Conservation (phyloP, 495 filamentous ascomycete genomes). For the Hypomontagnella submonticulosa region DNA sequence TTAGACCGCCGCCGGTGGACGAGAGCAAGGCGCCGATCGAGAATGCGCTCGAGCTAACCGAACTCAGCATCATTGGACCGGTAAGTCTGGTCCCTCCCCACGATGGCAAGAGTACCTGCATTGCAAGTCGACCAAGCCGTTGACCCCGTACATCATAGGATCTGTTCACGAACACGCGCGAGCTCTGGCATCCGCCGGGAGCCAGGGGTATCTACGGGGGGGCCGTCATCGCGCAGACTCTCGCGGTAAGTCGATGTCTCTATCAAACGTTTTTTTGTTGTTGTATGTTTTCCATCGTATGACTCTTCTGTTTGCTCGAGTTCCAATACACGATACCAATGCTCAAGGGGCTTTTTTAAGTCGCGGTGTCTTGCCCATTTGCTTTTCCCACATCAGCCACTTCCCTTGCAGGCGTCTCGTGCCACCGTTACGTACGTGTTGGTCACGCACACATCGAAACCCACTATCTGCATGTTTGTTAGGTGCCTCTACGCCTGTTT, state of each 20-base stretch:
- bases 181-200: slow-evolving; percentile 89
- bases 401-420: neutral
- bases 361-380: neutral
- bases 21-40: slow-evolving; percentile 83
- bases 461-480: slow-evolving; percentile 1
- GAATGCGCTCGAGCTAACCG: slow-evolving; percentile 85
- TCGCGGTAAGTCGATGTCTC: slow-evolving; percentile 58
- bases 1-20: slow-evolving; percentile 78
- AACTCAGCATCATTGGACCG: slow-evolving; percentile 80
- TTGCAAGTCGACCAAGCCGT: slow-evolving; percentile 6
- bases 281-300: slow-evolving; percentile 1
- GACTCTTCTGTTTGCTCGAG: neutral
- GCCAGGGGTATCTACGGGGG: slow-evolving; percentile 95
- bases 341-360: no score
- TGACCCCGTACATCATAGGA: slow-evolving; percentile 60
- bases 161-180: slow-evolving; percentile 91
- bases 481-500: neutral
- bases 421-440: slow-evolving; percentile 10
- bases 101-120: neutral
- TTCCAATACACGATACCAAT: no score
- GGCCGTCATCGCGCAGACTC: slow-evolving; percentile 89
- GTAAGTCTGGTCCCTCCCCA: slow-evolving; percentile 54
- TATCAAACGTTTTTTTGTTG: neutral
- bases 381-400: neutral
- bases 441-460: no score